A percentile compares a stretch with the other conserved stretches of the same genome.
Evolutionary conservation across 441 rosid genomes (phyloP).

Genomic region (Croton laevigatus): DNA sequence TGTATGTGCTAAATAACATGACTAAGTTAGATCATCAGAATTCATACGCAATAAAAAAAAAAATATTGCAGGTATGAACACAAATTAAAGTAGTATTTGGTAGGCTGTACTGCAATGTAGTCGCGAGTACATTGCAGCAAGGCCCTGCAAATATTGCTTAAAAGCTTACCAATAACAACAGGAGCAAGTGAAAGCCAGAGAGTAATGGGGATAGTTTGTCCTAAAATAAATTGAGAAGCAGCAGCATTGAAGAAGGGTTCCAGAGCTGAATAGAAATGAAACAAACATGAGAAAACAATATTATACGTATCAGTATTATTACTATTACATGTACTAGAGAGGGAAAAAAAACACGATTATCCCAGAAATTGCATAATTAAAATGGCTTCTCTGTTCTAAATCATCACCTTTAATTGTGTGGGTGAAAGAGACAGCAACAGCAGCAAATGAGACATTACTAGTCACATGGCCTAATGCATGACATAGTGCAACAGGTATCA

Average conservation of each 20-base stretch:
- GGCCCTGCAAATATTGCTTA: too few species aligned
- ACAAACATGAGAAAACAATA: neutral
- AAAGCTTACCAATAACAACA: slow-evolving; percentile 69
- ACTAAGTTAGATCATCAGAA: too few species aligned
- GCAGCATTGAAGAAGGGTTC: slow-evolving; percentile 99
- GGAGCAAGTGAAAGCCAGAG: slow-evolving; percentile 90
- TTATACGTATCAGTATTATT: too few species aligned
- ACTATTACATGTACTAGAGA: too few species aligned
- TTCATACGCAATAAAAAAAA: too few species aligned
- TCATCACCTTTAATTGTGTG: slow-evolving; percentile 80
- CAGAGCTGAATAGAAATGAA: slow-evolving; percentile 52
- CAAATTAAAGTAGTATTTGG: neutral
- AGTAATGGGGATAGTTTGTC: slow-evolving; percentile 72
- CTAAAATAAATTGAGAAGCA: slow-evolving; percentile 85
- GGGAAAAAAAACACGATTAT: neutral
- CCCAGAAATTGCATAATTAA: neutral
- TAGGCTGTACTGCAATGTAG: too few species aligned
- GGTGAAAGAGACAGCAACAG: slow-evolving; percentile 95
- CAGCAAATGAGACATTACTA: slow-evolving; percentile 88
- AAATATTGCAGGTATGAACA: slow-evolving; percentile 6
- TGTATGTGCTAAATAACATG: neutral
- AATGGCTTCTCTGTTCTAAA: neutral
- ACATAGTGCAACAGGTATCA: slow-evolving; percentile 87
- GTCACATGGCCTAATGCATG: slow-evolving; percentile 92
- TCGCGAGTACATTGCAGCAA: too few species aligned